Conservation (phyloP, 169 alveolate genomes). For the Eimeria nieschulzi region DNA sequence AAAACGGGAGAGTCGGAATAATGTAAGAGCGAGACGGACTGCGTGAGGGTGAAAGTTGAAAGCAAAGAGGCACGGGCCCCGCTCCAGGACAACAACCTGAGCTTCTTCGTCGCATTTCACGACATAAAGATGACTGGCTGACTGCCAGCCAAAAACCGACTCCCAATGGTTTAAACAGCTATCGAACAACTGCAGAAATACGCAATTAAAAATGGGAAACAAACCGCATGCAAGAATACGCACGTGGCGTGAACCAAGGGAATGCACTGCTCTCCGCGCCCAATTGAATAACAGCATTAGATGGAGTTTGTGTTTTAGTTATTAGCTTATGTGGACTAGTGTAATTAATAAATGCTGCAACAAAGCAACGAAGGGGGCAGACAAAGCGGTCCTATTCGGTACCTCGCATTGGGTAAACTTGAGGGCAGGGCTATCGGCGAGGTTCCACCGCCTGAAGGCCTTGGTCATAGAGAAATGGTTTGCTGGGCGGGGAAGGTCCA, state of each 20-base stretch:
- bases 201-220: background rate
- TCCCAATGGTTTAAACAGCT: conserved; percentile 86
- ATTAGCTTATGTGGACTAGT: no score
- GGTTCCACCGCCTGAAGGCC: conserved; percentile 85
- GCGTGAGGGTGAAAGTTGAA: conserved; percentile 87
- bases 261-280: background rate
- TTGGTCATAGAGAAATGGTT: conserved; percentile 82
- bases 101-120: conserved; percentile 87
- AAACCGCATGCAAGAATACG: background rate
- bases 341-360: no score
- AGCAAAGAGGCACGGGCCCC: conserved; percentile 89
- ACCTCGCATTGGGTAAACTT: conserved; percentile 81
- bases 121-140: conserved; percentile 84
- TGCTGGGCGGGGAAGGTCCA: conserved; percentile 86
- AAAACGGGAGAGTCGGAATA: background rate
- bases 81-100: conserved; percentile 90
- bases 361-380: background rate
- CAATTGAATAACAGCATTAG: background rate
- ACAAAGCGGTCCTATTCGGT: background rate
- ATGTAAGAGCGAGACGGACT: no score
- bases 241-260: background rate
- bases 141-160: conserved; percentile 82
- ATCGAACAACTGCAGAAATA: conserved; percentile 83
- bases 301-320: background rate
- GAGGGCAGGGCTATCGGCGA: conserved; percentile 82